Evolutionary conservation across 345 rosid species (phyloP).

Genomic region (Capsella bursapastoris): DNA sequence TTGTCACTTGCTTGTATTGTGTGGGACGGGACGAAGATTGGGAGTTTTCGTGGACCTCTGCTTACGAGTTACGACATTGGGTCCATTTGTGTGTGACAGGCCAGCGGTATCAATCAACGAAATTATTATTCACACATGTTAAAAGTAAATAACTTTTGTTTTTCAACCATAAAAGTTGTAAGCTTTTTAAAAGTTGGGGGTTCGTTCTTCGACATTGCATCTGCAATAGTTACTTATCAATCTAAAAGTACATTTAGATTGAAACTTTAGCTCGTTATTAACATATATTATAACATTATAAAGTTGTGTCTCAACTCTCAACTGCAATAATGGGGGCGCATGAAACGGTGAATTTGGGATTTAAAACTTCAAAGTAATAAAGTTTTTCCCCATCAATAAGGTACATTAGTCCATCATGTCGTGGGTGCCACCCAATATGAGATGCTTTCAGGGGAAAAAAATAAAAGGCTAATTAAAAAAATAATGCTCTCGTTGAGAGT

Average conservation of each 20-base stretch:
- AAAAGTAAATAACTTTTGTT: constrained; percentile 7
- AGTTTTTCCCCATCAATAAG: neutral
- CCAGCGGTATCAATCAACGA: neutral
- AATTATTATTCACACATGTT: constrained; percentile 33
- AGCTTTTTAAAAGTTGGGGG: constrained; percentile 27
- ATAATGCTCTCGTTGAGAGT: constrained; percentile 31
- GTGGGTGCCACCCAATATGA: neutral
- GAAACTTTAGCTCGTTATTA: constrained; percentile 5
- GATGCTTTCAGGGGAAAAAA: neutral
- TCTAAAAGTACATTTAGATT: constrained; percentile 9
- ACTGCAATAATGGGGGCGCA: constrained; percentile 19
- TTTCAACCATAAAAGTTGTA: constrained; percentile 35
- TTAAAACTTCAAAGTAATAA: constrained; percentile 11
- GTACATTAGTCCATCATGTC: constrained; percentile 19
- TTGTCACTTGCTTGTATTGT: neutral
- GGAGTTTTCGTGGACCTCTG: constrained; percentile 3
- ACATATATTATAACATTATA: neutral
- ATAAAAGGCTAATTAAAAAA: neutral
- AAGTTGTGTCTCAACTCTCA: constrained; percentile 21
- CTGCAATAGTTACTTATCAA: constrained; percentile 7
- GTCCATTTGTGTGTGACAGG: constrained; percentile 22
- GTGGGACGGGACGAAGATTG: neutral
- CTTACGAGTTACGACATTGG: constrained; percentile 4
- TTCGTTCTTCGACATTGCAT: constrained; percentile 30
- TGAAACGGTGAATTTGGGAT: constrained; percentile 27